These are phyloP conservation scores for Pseudofabraea citricarpa DNA, from an alignment of 2,329 filamentous ascomycete genomes.

Conservation along the genomic window DNA sequence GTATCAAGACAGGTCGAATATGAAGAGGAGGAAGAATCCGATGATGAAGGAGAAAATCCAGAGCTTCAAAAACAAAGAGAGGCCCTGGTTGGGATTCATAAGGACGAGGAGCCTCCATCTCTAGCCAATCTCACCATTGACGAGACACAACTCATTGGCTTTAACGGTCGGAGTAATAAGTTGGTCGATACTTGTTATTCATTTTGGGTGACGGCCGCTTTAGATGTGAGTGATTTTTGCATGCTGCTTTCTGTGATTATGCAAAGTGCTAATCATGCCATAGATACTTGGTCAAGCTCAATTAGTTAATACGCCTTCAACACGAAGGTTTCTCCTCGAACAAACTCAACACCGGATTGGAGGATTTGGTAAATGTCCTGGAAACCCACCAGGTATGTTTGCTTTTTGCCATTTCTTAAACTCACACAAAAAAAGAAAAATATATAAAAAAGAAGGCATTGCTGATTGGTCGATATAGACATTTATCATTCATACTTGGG, in stretches of 20 bases:
- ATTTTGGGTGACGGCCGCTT: slow-evolving; percentile 79
- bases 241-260: slow-evolving; percentile 14
- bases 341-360: slow-evolving; percentile 84
- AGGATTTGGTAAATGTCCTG: slow-evolving; percentile 71
- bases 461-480: slow-evolving; percentile 38
- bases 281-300: slow-evolving; percentile 53
- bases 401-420: background rate
- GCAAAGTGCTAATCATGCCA: slow-evolving; percentile 12
- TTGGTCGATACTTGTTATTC: slow-evolving; percentile 91
- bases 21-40: slow-evolving; percentile 36
- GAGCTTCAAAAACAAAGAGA: slow-evolving; percentile 1
- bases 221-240: slow-evolving; percentile 32
- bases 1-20: slow-evolving; percentile 61
- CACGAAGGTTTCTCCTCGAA: slow-evolving; percentile 75
- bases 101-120: slow-evolving; percentile 24
- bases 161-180: slow-evolving; percentile 91
- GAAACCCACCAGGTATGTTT: slow-evolving; percentile 57
- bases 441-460: background rate
- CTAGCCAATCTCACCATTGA: slow-evolving; percentile 12
- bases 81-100: slow-evolving; percentile 11
- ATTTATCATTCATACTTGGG: slow-evolving; percentile 89
- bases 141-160: slow-evolving; percentile 53
- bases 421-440: too few relatives aligned
- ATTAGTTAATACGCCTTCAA: slow-evolving; percentile 54
- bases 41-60: slow-evolving; percentile 27